Evolutionary conservation across 108 stramenopile genomes (phyloP).

Genomic region (Nitzschia sp.): DNA sequence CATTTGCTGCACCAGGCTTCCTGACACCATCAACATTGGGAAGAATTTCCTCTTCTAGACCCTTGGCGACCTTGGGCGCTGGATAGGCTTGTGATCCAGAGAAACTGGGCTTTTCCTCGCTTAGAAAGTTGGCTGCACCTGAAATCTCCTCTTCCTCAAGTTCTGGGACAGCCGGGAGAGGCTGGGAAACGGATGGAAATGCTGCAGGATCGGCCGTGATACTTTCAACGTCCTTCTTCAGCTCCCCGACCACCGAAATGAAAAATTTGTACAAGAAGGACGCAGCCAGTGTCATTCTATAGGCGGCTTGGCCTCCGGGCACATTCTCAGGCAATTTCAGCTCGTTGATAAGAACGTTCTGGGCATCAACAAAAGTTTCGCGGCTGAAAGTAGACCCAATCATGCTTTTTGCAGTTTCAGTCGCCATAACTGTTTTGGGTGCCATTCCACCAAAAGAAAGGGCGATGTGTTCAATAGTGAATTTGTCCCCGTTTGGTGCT

Average conservation of each 20-base stretch:
- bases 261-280: conserved; percentile 92
- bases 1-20: conserved; percentile 29
- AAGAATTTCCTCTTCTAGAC: conserved; percentile 61
- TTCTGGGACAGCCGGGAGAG: conserved; percentile 46
- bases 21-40: conserved; percentile 25
- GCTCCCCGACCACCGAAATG: conserved; percentile 54
- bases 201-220: conserved; percentile 15
- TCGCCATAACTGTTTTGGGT: conserved; percentile 80
- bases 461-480: conserved; percentile 59
- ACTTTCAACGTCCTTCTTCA: conserved; percentile 50
- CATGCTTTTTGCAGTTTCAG: conserved; percentile 62
- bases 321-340: conserved; percentile 76
- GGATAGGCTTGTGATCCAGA: conserved; percentile 82
- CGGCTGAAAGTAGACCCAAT: conserved; percentile 59
- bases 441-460: conserved; percentile 96
- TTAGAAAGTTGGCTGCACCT: conserved; percentile 68
- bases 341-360: conserved; percentile 68
- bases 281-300: conserved; percentile 82
- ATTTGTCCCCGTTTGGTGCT: conserved; percentile 38
- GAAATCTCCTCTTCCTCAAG: conserved; percentile 51
- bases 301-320: conserved; percentile 92
- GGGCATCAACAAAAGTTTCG: conserved; percentile 61
- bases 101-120: conserved; percentile 72
- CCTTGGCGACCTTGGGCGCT: conserved; percentile 60
- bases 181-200: conserved; percentile 25